Evolutionary conservation across 768 basidiomycete species (phyloP).

Genomic region (Hypholoma fasciculare): DNA sequence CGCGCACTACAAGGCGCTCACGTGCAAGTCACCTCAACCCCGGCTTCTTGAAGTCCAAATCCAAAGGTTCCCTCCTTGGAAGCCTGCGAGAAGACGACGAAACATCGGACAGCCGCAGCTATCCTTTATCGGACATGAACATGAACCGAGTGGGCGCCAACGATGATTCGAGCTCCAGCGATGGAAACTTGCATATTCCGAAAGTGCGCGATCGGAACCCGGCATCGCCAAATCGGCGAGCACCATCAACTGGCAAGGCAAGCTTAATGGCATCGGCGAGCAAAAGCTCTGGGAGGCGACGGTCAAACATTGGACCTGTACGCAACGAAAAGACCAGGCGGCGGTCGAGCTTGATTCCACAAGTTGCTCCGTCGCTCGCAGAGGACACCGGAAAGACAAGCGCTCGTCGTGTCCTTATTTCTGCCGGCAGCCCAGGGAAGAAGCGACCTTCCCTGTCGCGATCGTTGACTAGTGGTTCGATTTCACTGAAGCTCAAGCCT

Average conservation of each 20-base stretch:
- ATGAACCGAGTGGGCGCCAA: slow-evolving; percentile 48
- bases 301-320: slow-evolving; percentile 77
- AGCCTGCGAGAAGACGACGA: slow-evolving; percentile 80
- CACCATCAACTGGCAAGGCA: slow-evolving; percentile 46
- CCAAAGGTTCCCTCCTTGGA: slow-evolving; percentile 41
- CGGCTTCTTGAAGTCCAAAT: slow-evolving; percentile 63
- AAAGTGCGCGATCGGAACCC: slow-evolving; percentile 36
- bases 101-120: slow-evolving; percentile 31
- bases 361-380: slow-evolving; percentile 47
- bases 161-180: slow-evolving; percentile 30
- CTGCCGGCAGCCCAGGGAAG: slow-evolving; percentile 22
- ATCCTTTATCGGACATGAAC: slow-evolving; percentile 67
- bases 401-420: slow-evolving; percentile 22
- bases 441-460: slow-evolving; percentile 24
- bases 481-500: slow-evolving; percentile 13
- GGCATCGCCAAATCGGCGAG: slow-evolving; percentile 51
- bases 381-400: slow-evolving; percentile 31
- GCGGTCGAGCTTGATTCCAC: slow-evolving; percentile 80
- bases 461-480: slow-evolving; percentile 11
- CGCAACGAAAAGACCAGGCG: slow-evolving; percentile 72
- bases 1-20: slow-evolving; percentile 43
- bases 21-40: slow-evolving; percentile 71
- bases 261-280: slow-evolving; percentile 23
- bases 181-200: slow-evolving; percentile 34
- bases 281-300: slow-evolving; percentile 29